Conservation (phyloP, 2,329 filamentous ascomycete genomes). For the Oidium heveae region DNA sequence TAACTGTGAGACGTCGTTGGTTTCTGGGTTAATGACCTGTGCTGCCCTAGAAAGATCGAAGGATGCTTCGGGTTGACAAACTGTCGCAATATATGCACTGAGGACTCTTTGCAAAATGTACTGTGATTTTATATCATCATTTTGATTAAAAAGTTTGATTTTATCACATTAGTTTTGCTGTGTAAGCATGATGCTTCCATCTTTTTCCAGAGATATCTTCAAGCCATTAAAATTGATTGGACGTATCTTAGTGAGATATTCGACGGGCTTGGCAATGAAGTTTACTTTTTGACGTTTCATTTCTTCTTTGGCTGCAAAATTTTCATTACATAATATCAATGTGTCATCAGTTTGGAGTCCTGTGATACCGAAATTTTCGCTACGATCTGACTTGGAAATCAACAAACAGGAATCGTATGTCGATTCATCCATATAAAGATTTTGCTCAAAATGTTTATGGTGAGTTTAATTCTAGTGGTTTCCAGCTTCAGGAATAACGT, state of each 20-base stretch:
- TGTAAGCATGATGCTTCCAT: no score
- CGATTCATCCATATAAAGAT: slow-evolving; percentile 1
- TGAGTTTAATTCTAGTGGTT: slow-evolving; percentile 1
- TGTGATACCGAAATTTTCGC: neutral
- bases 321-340: no score
- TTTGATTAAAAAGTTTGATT: no score
- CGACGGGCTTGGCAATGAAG: no score
- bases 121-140: no score
- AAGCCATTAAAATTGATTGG: no score
- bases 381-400: neutral
- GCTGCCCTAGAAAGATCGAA: slow-evolving; percentile 2
- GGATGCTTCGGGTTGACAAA: neutral
- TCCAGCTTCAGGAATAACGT: neutral
- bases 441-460: neutral
- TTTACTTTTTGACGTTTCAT: neutral
- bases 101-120: neutral
- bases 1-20: neutral
- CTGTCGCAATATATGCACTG: neutral
- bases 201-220: no score
- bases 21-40: neutral
- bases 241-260: no score
- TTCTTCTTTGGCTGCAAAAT: neutral
- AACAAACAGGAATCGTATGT: slow-evolving; percentile 1
- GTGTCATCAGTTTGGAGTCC: no score
- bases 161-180: no score